These are phyloP conservation scores for Barnettozyma salicaria DNA, from an alignment of 805 yeast genomes.

Conservation along the genomic window DNA sequence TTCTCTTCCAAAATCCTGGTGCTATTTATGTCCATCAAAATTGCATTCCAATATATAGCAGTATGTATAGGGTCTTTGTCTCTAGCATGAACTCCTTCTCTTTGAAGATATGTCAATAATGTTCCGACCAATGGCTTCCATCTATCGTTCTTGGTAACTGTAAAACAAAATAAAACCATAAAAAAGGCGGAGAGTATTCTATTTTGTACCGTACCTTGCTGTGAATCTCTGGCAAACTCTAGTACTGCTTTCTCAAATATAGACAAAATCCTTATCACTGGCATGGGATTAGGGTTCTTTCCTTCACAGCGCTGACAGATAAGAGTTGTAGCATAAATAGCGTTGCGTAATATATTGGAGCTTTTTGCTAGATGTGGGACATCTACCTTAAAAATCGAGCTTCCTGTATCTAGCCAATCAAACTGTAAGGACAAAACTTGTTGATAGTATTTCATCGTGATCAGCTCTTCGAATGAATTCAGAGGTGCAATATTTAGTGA, in stretches of 20 bases:
- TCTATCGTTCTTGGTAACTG: neutral
- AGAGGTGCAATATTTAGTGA: neutral
- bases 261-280: constrained; percentile 1
- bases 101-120: constrained; percentile 3
- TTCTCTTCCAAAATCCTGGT: constrained; percentile 7
- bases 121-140: constrained; percentile 6
- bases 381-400: constrained; percentile 1
- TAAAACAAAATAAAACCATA: constrained; percentile 5
- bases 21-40: constrained; percentile 3
- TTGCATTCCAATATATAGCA: constrained; percentile 5
- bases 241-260: constrained; percentile 7
- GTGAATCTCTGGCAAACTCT: constrained; percentile 5
- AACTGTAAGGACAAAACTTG: constrained; percentile 3
- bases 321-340: constrained; percentile 9
- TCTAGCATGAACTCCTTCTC: constrained; percentile 8
- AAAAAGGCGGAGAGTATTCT: constrained; percentile 6
- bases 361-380: constrained; percentile 4
- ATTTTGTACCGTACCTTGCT: constrained; percentile 3
- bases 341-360: constrained; percentile 5
- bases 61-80: constrained; percentile 5
- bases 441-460: constrained; percentile 8
- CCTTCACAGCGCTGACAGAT: constrained; percentile 1
- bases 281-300: neutral
- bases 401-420: constrained; percentile 4
- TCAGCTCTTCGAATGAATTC: constrained; percentile 5